Conservation (phyloP, 2,329 filamentous ascomycete genomes). For the Hypoxylon sp. region DNA sequence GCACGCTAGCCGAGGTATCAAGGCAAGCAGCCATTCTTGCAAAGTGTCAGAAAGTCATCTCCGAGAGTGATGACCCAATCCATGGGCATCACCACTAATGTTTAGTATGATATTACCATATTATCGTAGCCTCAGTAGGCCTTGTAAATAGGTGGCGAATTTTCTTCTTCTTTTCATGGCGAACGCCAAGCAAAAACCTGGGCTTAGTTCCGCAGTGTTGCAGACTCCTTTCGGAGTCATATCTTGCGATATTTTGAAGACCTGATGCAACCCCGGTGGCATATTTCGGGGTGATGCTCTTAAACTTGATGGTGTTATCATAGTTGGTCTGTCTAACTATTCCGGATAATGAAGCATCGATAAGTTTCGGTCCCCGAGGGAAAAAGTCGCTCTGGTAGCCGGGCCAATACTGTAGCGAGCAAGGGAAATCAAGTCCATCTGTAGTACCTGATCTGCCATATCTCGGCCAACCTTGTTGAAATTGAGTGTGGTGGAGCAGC, state of each 20-base stretch:
- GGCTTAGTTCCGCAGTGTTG: constrained; percentile 14
- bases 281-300: constrained; percentile 15
- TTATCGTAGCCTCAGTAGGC: constrained; percentile 15
- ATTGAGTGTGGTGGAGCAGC: constrained; percentile 19
- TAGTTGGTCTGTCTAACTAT: constrained; percentile 29
- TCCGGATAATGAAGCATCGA: constrained; percentile 35
- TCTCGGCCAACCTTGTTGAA: constrained; percentile 12
- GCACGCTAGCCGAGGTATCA: constrained; percentile 81
- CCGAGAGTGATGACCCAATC: constrained; percentile 46
- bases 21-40: constrained; percentile 82
- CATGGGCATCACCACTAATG: constrained; percentile 51
- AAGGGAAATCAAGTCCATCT: constrained; percentile 13
- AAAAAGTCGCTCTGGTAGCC: constrained; percentile 26
- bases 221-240: constrained; percentile 13
- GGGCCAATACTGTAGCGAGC: constrained; percentile 26
- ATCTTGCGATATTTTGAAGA: constrained; percentile 20
- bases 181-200: constrained; percentile 6
- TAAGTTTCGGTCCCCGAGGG: constrained; percentile 17
- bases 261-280: constrained; percentile 32
- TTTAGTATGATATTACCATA: constrained; percentile 25
- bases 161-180: constrained; percentile 8
- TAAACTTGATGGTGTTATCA: constrained; percentile 19
- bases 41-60: constrained; percentile 75
- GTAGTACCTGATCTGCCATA: constrained; percentile 17
- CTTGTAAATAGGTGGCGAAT: constrained; percentile 31